Conservation (phyloP, 768 basidiomycete genomes). For the Mycena floridula region DNA sequence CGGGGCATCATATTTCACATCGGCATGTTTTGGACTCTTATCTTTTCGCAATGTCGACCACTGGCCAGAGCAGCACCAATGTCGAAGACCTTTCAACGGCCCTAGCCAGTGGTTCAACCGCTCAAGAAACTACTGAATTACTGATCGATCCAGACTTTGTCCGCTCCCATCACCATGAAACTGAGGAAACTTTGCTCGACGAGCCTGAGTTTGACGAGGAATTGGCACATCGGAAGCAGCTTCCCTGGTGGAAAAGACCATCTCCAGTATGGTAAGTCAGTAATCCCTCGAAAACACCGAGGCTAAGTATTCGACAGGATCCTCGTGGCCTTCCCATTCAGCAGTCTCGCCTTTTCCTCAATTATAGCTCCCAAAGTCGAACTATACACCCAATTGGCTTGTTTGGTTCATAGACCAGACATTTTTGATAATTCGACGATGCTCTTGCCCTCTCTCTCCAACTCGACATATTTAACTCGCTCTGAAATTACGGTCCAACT, state of each 20-base stretch:
- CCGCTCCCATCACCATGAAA: constrained; percentile 28
- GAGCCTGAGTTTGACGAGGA: constrained; percentile 15
- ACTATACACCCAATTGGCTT: constrained; percentile 68
- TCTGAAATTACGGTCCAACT: background rate
- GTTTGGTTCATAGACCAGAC: constrained; percentile 59
- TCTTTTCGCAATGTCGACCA: too few species aligned
- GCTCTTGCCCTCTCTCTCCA: background rate
- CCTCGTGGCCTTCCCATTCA: constrained; percentile 44
- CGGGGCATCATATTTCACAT: too few species aligned
- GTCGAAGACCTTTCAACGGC: too few species aligned
- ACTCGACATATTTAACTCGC: background rate
- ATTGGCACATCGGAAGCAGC: constrained; percentile 17
- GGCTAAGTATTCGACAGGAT: constrained; percentile 51
- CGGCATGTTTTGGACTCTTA: too few species aligned
- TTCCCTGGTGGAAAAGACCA: constrained; percentile 74
- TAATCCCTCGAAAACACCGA: too few species aligned
- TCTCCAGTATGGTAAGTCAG: constrained; percentile 59
- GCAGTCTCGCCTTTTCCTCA: constrained; percentile 47
- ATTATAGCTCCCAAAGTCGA: constrained; percentile 68
- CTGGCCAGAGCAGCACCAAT: too few species aligned
- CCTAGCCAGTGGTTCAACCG: too few species aligned
- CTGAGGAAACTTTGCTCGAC: constrained; percentile 27
- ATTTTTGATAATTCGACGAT: constrained; percentile 26
- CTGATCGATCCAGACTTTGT: too few species aligned
- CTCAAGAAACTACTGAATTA: too few species aligned